Evolutionary conservation across 2,329 filamentous ascomycete species (phyloP).

Genomic region (Aspergillus calidoustus): DNA sequence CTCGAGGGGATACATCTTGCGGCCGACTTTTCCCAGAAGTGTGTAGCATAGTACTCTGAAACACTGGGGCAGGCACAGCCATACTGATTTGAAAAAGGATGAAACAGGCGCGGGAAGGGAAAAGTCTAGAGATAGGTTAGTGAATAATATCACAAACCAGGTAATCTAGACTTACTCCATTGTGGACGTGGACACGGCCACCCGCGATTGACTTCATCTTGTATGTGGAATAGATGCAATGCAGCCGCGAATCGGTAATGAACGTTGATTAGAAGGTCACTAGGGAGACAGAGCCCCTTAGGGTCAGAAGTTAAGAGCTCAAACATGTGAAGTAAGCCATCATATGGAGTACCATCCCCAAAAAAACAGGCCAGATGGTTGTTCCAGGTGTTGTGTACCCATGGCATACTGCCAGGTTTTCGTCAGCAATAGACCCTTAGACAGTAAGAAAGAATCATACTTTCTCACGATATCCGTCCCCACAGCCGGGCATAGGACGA

Average conservation of each 20-base stretch:
- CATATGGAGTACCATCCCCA: background rate
- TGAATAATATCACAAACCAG: background rate
- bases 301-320: background rate
- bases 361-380: slow-evolving; percentile 1
- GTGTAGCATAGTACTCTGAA: background rate
- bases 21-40: background rate
- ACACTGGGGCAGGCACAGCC: background rate
- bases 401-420: background rate
- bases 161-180: background rate
- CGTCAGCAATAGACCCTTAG: background rate
- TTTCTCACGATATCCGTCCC: background rate
- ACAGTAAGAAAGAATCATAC: background rate
- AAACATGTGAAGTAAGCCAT: background rate
- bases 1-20: background rate
- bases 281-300: background rate
- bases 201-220: slow-evolving; percentile 16
- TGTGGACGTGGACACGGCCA: slow-evolving; percentile 11
- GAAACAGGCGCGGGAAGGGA: background rate
- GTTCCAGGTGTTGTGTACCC: background rate
- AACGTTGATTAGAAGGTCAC: slow-evolving; percentile 10
- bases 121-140: background rate
- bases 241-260: slow-evolving; percentile 18
- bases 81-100: background rate
- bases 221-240: slow-evolving; percentile 22
- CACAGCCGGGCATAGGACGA: background rate